Base-by-base conservation (phyloP, 164 flowering plant species). In the Nymphaea colorata region DNA sequence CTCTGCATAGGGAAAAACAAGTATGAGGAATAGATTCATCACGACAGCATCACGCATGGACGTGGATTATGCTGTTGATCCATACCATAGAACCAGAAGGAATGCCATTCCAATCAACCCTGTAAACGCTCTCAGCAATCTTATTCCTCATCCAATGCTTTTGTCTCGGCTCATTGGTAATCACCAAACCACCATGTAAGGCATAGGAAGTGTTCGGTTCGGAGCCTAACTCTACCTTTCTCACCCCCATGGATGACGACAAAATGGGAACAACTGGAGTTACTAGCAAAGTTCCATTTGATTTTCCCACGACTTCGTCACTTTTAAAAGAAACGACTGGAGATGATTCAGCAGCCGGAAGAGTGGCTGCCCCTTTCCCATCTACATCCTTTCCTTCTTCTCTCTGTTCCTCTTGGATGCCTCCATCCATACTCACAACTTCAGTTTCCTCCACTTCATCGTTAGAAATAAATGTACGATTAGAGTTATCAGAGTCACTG, bases 391-490 rank as follows among this genome's bases (percentile, higher is more conserved):
- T 42, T 25, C 11, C 65, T 44, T 64, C 14, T 17, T 6, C 55
- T 25, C 63, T 64, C 17, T 73, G 55, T 47, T 59, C 68, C 62
- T 57, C 36, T 18, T 16, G 44, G 65, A 12, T 61, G 7, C 61
- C 55, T 68, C 67, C 74, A 25, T 47, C 42, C 44, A 45, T 42
- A 68, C 67, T 43, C 64, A 68, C 62, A 68, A 59, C 61, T 68
- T 55, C 43, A 44, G 65, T 36, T 47, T 63, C 69, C 41, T 68
- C 61, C 2, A 17, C 65, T 59, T 65, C 72, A 7, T n/a, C 61
- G 63, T 4, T n/a, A 44, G 18, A 18, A 3, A 36, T 51, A 42
- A 42, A 15, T 25, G 47, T 25, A 55, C 59, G 15, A 15, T 42
- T 59, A 1, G 61, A 61, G 41, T 36, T 17, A 7, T n/a, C 55